phyloP scores from a whole-genome alignment of 2,329 filamentous ascomycete species.

The Paracoccidioides brasiliensis region DNA sequence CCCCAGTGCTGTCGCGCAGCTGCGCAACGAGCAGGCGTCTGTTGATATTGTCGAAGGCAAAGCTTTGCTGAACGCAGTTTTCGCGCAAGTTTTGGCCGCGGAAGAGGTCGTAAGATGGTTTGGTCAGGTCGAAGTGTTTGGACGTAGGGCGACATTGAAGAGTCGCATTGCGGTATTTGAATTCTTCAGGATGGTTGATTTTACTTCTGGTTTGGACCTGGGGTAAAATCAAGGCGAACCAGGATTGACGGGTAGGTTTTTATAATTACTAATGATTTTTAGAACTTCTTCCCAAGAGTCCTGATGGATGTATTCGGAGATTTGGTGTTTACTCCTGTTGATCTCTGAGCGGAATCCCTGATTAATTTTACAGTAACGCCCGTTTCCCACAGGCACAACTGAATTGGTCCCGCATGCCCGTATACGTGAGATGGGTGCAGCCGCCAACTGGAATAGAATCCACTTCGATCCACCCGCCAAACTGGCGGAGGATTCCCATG shows the following conservation, averaged over 20 bases:
- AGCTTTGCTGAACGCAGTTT: constrained; percentile 13
- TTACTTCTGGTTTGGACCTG: too few species aligned
- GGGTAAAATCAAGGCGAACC: too few species aligned
- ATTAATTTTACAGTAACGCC: not conserved
- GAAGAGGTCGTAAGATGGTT: constrained; percentile 11
- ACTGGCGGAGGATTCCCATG: too few species aligned
- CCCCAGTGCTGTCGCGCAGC: constrained; percentile 9
- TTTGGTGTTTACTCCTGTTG: not conserved
- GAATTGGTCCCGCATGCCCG: not conserved
- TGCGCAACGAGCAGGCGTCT: constrained; percentile 14
- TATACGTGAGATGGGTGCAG: not conserved
- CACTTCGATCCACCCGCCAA: not conserved
- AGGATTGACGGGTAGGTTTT: not conserved
- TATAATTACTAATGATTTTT: not conserved
- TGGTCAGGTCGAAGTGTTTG: constrained; percentile 10
- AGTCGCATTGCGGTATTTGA: not conserved
- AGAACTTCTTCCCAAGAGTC: too few species aligned
- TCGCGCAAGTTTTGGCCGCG: constrained; percentile 11
- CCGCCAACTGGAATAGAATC: not conserved
- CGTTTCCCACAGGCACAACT: not conserved
- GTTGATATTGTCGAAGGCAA: constrained; percentile 16
- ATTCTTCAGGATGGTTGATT: too few species aligned
- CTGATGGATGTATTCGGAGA: too few species aligned
- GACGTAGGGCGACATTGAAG: not conserved
- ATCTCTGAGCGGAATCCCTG: not conserved